Evolutionary conservation across 805 yeast genomes (phyloP), one percentile per base, ranked within the genome.

Genomic region (Maudiozyma saulgeensis): DNA sequence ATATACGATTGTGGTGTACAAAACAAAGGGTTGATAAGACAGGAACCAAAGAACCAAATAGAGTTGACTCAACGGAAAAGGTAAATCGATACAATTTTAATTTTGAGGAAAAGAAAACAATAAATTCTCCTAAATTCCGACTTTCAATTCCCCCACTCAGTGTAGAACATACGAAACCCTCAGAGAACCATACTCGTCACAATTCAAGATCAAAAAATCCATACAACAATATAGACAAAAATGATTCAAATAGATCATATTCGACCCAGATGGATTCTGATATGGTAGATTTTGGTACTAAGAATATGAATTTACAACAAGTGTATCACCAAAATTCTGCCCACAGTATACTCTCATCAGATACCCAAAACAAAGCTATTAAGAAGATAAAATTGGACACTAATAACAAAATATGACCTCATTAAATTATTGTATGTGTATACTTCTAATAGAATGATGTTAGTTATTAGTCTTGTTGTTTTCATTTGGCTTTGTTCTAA

Each of bases 1-100:
- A 59, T 19, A 25, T 63, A 15, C 53, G 54, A 32, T 32, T 51
- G 19, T 61, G 66, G 66, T 60, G 65, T 43, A 31, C 55, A n/a
- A 59, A 53, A 42, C 57, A 56, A 44, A 51, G 49, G 42, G 52
- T 47, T 31, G 63, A 61, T 13, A 37, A 51, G 12, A 37, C 59
- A 2, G 47, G 56, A 43, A n/a, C 18, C 4, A 38, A 41, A 19
- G 16, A 4, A 12, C 12, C 16, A 3, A 39, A 12, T 41, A 37
- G 23, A 6, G 16, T 31, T 7, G 26, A 37, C 13, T 16, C 15
- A 7, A 9, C 19, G 5, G 19, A 47, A 11, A 48, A 49, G 38
- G 8, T 28, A 7, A 26, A n/a, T 23, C 13, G 4, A 13, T 52
- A 46, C 45, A 52, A 54, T 37, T 56, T 55, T 41, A 48, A 56